These are phyloP conservation scores for Clarireedia hainanense DNA, from an alignment of 2,329 filamentous ascomycete species.

Conservation along the genomic window DNA sequence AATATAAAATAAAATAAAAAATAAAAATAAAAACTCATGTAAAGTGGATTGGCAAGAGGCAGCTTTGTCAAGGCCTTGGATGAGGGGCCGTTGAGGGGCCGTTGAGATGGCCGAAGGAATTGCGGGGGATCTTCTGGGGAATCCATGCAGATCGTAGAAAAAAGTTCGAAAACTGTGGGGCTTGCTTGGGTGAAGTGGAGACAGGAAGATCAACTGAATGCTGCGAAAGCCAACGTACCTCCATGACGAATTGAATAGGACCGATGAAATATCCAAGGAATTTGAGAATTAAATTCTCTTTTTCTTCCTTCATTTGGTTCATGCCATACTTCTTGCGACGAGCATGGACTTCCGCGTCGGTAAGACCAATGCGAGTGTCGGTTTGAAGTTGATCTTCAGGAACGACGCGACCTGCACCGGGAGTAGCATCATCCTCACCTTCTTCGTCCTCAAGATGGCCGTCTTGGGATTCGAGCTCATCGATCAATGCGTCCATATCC, in stretches of 20 bases:
- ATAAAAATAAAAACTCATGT: neutral
- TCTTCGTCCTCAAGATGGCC: conserved; percentile 59
- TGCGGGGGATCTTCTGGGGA: neutral
- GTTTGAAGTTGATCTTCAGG: conserved; percentile 74
- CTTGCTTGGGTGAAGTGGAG: neutral
- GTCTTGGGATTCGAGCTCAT: conserved; percentile 78
- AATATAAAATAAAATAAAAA: no score
- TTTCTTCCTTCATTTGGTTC: conserved; percentile 89
- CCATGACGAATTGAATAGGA: conserved; percentile 92
- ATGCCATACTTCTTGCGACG: conserved; percentile 67
- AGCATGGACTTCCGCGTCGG: conserved; percentile 56
- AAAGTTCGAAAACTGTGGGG: neutral
- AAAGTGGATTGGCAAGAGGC: neutral
- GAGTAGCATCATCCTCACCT: conserved; percentile 41
- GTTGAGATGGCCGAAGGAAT: neutral
- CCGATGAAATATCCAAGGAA: conserved; percentile 78
- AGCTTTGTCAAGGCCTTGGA: neutral
- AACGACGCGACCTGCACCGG: conserved; percentile 50
- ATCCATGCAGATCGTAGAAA: neutral
- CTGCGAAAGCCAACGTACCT: conserved; percentile 44
- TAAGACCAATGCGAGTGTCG: conserved; percentile 64
- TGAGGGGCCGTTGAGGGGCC: neutral
- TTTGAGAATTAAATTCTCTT: conserved; percentile 76
- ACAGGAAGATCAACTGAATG: conserved; percentile 11
- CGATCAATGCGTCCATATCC: conserved; percentile 80